A percentile compares a stretch with the other conserved stretches of the same genome.
These are phyloP conservation scores for Diospyros kaki DNA, from an alignment of 148 eudicot species.

Conservation along the genomic window DNA sequence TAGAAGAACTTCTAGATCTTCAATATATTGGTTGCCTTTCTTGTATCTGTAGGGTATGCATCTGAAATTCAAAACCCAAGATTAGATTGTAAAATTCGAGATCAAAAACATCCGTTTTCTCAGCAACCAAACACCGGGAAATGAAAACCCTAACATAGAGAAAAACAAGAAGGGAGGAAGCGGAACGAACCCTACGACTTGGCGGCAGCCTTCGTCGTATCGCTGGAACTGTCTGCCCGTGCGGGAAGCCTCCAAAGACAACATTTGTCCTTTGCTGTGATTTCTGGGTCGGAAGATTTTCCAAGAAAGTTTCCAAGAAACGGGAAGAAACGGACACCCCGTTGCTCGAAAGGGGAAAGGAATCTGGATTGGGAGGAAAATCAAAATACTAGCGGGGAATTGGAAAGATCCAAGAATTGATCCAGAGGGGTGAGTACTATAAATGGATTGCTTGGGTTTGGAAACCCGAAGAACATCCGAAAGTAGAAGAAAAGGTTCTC, in stretches of 20 bases:
- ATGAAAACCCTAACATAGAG: background rate
- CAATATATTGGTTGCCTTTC: conserved; percentile 9
- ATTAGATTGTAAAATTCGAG: background rate
- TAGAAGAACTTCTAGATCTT: conserved; percentile 47
- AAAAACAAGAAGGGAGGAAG: background rate
- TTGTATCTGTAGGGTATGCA: conserved; percentile 49
- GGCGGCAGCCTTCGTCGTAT: conserved; percentile 41
- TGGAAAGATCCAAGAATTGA: too few relatives aligned
- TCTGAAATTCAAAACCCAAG: conserved; percentile 27
- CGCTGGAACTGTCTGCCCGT: conserved; percentile 45
- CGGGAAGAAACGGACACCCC: background rate
- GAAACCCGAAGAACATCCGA: too few relatives aligned
- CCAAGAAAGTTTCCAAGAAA: background rate
- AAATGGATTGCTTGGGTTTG: too few relatives aligned
- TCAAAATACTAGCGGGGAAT: too few relatives aligned
- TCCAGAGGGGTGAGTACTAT: too few relatives aligned
- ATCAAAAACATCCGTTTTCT: background rate
- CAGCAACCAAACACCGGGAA: background rate
- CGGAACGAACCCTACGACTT: conserved; percentile 46
- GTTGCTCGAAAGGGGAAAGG: background rate
- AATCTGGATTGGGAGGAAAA: background rate
- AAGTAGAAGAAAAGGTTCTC: too few relatives aligned
- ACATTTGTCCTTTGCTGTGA: conserved; percentile 1
- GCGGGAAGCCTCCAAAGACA: conserved; percentile 29
- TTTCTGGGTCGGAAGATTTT: background rate